Evolutionary conservation across 805 yeast genomes (phyloP).

Genomic region (Candida morakotiae): DNA sequence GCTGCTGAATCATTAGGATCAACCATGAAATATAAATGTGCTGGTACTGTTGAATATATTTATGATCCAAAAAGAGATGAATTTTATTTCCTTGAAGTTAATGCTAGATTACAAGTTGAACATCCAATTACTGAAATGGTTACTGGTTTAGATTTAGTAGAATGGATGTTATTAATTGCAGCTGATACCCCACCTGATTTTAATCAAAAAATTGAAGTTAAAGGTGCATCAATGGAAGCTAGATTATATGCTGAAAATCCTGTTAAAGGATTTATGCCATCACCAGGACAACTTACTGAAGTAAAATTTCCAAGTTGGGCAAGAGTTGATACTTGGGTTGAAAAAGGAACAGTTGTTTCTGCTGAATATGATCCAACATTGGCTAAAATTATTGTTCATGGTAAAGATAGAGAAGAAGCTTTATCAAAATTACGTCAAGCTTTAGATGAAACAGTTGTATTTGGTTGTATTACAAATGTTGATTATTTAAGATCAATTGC

Average conservation of each 20-base stretch:
- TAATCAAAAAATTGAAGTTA: slow-evolving; percentile 48
- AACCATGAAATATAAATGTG: slow-evolving; percentile 86
- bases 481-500: slow-evolving; percentile 88
- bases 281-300: slow-evolving; percentile 90
- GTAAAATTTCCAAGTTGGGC: slow-evolving; percentile 88
- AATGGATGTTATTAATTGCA: slow-evolving; percentile 94
- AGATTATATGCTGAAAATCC: slow-evolving; percentile 97
- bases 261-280: slow-evolving; percentile 88
- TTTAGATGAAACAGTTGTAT: slow-evolving; percentile 77
- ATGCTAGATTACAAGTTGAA: slow-evolving; percentile 95
- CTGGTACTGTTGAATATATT: slow-evolving; percentile 96
- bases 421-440: slow-evolving; percentile 73
- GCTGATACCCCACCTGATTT: slow-evolving; percentile 87
- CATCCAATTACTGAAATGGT: slow-evolving; percentile 96
- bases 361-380: slow-evolving; percentile 96
- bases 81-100: slow-evolving; percentile 93
- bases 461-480: slow-evolving; percentile 85
- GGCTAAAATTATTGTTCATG: slow-evolving; percentile 95
- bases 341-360: slow-evolving; percentile 79
- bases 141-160: slow-evolving; percentile 91
- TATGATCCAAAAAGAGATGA: slow-evolving; percentile 83
- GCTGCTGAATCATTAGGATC: slow-evolving; percentile 85
- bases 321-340: slow-evolving; percentile 92
- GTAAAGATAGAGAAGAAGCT: slow-evolving; percentile 84
- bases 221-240: slow-evolving; percentile 96